Percentiles rank a stretch among this genome's conserved stretches.
These are phyloP conservation scores for Prinsepia uniflora DNA, from an alignment of 306 rosid species.

Conservation along the genomic window DNA sequence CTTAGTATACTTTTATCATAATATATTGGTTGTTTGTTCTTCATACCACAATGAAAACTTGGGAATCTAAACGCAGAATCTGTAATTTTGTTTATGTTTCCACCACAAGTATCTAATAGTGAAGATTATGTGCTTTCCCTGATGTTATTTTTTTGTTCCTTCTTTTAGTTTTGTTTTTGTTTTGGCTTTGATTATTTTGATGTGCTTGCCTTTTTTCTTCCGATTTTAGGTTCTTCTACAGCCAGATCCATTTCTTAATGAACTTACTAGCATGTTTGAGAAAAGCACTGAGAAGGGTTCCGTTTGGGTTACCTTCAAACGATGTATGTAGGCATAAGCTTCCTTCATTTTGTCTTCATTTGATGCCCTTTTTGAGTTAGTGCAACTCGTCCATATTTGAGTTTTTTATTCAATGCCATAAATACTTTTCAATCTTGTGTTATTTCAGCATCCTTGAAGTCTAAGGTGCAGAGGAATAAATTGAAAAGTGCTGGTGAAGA, in stretches of 20 bases:
- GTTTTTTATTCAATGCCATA: slow-evolving; percentile 1
- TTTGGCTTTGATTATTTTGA: background rate
- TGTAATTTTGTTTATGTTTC: background rate
- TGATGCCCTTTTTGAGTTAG: slow-evolving; percentile 5
- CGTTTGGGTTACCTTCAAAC: slow-evolving; percentile 92
- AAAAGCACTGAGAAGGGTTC: slow-evolving; percentile 75
- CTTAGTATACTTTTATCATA: too few species aligned
- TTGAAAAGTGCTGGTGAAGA: slow-evolving; percentile 54
- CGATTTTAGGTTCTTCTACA: slow-evolving; percentile 68
- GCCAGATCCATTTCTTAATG: slow-evolving; percentile 91
- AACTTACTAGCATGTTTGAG: slow-evolving; percentile 91
- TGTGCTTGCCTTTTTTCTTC: background rate
- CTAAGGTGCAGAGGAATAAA: slow-evolving; percentile 70
- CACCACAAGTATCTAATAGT: background rate
- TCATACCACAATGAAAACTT: background rate
- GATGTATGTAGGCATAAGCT: slow-evolving; percentile 51
- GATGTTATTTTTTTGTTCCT: background rate
- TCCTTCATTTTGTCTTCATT: background rate
- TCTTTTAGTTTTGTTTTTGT: background rate
- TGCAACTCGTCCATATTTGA: background rate
- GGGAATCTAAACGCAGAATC: background rate
- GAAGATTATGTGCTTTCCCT: background rate
- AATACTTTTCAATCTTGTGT: slow-evolving; percentile 21
- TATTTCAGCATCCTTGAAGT: slow-evolving; percentile 69
- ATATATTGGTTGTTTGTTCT: background rate